Evolutionary conservation across 768 basidiomycete species (phyloP).

Genomic region (Amanita pallidorosea): DNA sequence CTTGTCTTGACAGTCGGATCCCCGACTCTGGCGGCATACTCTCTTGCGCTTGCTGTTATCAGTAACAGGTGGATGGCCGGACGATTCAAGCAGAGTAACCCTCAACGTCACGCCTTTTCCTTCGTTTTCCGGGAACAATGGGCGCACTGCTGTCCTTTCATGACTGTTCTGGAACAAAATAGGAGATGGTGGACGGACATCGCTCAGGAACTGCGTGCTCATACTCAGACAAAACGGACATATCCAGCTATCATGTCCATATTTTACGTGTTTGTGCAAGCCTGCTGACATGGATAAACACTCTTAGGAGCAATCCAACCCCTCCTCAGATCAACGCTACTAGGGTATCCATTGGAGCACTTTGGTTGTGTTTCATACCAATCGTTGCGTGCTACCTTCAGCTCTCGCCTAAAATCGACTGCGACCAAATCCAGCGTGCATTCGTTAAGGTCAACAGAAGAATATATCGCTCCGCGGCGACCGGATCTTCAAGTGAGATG

Average conservation of each 20-base stretch:
- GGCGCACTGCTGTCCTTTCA: constrained; percentile 18
- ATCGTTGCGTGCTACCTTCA: constrained; percentile 32
- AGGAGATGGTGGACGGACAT: constrained; percentile 30
- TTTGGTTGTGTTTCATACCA: constrained; percentile 35
- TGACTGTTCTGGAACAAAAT: constrained; percentile 30
- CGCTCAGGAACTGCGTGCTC: constrained; percentile 18
- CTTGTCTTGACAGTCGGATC: constrained; percentile 13
- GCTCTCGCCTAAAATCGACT: constrained; percentile 30
- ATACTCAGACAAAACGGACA: constrained; percentile 22
- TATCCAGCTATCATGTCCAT: constrained; percentile 27
- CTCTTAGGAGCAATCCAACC: constrained; percentile 12
- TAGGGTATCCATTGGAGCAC: constrained; percentile 26
- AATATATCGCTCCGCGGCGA: constrained; percentile 12
- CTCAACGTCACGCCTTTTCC: constrained; percentile 22
- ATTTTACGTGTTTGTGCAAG: constrained; percentile 36
- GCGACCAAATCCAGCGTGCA: constrained; percentile 17
- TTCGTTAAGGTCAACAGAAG: constrained; percentile 4
- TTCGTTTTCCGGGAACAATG: constrained; percentile 10
- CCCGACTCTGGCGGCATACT: too few relatives aligned
- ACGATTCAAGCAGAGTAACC: constrained; percentile 17
- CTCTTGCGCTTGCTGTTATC: too few relatives aligned
- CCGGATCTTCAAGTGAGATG: constrained; percentile 12
- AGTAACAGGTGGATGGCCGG: constrained; percentile 15
- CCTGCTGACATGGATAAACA: constrained; percentile 25
- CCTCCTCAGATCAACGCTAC: constrained; percentile 16